Conservation (phyloP, 2,329 filamentous ascomycete species). For the Xylaria sp. region DNA sequence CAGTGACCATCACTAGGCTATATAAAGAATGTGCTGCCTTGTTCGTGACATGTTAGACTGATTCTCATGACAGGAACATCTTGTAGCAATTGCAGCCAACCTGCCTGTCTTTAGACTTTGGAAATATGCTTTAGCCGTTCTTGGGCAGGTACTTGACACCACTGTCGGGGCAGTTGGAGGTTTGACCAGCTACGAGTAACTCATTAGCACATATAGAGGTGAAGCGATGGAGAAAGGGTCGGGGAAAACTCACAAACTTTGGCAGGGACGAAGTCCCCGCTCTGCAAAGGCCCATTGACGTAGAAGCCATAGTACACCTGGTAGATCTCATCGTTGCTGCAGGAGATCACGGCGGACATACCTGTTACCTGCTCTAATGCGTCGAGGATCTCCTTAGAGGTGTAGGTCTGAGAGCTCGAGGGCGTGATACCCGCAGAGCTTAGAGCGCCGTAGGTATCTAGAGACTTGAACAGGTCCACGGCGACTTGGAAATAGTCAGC, state of each 20-base stretch:
- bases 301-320: conserved; percentile 71
- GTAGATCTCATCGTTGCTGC: conserved; percentile 53
- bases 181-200: conserved; percentile 55
- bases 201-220: background rate
- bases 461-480: conserved; percentile 68
- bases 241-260: conserved; percentile 28
- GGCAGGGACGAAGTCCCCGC: conserved; percentile 64
- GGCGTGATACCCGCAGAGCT: conserved; percentile 65
- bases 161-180: conserved; percentile 64
- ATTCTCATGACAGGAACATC: background rate
- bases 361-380: conserved; percentile 59
- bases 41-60: too few relatives aligned
- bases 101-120: background rate
- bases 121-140: conserved; percentile 23
- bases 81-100: background rate
- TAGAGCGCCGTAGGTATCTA: conserved; percentile 69
- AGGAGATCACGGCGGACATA: conserved; percentile 63
- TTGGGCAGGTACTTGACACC: conserved; percentile 73
- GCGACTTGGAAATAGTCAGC: conserved; percentile 72
- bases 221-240: background rate
- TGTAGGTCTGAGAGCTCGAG: conserved; percentile 62
- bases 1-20: too few relatives aligned
- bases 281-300: conserved; percentile 61
- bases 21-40: too few relatives aligned
- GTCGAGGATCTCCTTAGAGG: conserved; percentile 60